A percentile compares a stretch with the other conserved stretches of the same genome.
Evolutionary conservation across 805 yeast genomes (phyloP).

Genomic region (Kluyveromyces siamensis): DNA sequence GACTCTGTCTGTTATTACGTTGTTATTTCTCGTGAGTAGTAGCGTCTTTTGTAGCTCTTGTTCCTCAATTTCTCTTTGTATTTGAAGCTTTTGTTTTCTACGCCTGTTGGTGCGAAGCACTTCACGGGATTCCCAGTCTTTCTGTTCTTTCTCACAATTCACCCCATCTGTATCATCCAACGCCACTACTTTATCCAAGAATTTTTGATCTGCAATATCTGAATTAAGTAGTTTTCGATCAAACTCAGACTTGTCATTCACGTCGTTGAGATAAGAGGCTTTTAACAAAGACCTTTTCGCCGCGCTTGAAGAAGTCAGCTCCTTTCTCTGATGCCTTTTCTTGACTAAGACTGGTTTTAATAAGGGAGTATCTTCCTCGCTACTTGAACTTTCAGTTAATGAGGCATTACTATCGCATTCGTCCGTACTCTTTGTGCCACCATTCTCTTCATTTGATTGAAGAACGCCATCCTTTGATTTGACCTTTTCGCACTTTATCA

Average conservation of each 20-base stretch:
- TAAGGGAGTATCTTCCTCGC: constrained; percentile 14
- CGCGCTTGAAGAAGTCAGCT: not conserved
- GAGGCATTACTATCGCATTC: constrained; percentile 3
- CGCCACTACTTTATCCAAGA: constrained; percentile 12
- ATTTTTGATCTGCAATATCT: constrained; percentile 18
- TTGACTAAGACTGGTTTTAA: constrained; percentile 23
- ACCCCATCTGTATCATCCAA: constrained; percentile 21
- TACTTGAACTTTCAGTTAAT: constrained; percentile 7
- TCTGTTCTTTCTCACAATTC: constrained; percentile 16
- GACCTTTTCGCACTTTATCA: not conserved
- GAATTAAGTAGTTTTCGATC: constrained; percentile 6
- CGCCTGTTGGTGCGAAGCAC: constrained; percentile 11
- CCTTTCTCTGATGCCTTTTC: not conserved
- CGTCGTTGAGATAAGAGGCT: constrained; percentile 9
- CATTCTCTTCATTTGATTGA: not conserved
- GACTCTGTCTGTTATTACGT: not conserved
- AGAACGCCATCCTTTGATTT: not conserved
- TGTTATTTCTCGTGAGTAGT: not conserved
- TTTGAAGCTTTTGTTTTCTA: constrained; percentile 15
- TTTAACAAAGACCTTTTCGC: constrained; percentile 2
- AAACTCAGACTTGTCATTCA: constrained; percentile 7
- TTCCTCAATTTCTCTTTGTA: constrained; percentile 22
- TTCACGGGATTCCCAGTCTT: constrained; percentile 19
- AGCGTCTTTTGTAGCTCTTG: constrained; percentile 13
- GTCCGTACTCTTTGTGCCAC: not conserved